Conservation (phyloP, 1,139 yeast species). For the Wickerhamomyces sp. region DNA sequence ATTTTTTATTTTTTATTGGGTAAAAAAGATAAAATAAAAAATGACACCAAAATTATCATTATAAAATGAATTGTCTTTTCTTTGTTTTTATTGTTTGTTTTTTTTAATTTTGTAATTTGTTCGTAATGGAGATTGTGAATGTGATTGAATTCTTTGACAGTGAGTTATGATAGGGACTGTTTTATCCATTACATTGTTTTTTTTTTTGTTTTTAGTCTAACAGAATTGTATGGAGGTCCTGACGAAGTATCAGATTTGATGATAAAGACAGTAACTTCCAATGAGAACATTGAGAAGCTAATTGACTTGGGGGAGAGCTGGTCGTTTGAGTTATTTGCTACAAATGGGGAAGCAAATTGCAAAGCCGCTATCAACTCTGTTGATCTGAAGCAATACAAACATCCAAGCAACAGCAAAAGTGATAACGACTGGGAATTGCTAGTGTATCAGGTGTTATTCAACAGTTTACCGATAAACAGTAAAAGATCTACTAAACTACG, state of each 20-base stretch:
- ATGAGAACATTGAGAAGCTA: constrained; percentile 2
- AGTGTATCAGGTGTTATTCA: constrained; percentile 11
- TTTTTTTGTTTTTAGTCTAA: neutral
- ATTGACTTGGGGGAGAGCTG: constrained; percentile 4
- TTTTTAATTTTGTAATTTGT: neutral
- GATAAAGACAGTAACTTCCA: neutral
- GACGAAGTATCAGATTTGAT: constrained; percentile 6
- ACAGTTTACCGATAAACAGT: constrained; percentile 1
- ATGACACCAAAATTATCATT: neutral
- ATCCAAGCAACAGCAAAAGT: constrained; percentile 6
- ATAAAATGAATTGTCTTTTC: neutral
- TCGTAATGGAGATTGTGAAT: constrained; percentile 1
- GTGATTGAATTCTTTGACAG: constrained; percentile 1
- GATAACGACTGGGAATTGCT: constrained; percentile 14
- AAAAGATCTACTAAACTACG: neutral
- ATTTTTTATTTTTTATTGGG: neutral
- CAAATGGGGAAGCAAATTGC: constrained; percentile 14
- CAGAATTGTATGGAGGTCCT: neutral
- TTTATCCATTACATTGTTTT: neutral
- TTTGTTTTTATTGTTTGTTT: neutral
- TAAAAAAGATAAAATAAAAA: neutral
- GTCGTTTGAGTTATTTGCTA: constrained; percentile 7
- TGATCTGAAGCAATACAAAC: constrained; percentile 1
- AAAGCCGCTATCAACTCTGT: neutral
- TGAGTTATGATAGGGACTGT: too few species aligned